A percentile compares a stretch with the other conserved stretches of the same genome.
Evolutionary conservation across 2,329 filamentous ascomycete genomes (phyloP).

Genomic region (Fusarium paranaense): DNA sequence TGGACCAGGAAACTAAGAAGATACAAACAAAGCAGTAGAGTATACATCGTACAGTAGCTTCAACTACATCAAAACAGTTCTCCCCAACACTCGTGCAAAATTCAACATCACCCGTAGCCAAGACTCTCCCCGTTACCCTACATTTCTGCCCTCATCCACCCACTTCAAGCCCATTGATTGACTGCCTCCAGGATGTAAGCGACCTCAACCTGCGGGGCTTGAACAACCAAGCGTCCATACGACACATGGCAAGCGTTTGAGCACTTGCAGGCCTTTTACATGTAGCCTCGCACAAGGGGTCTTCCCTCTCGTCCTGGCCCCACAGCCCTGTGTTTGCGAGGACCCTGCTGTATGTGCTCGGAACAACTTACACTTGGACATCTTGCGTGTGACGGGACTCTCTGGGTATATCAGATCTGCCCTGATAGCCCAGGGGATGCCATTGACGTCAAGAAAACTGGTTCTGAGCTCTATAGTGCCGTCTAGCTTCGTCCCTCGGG

Average conservation of each 20-base stretch:
- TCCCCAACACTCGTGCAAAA: neutral
- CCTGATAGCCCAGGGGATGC: constrained; percentile 16
- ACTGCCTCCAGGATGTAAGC: neutral
- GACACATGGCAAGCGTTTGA: constrained; percentile 30
- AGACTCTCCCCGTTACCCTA: neutral
- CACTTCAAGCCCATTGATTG: constrained; percentile 4
- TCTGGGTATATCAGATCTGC: constrained; percentile 6
- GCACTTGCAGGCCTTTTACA: constrained; percentile 22
- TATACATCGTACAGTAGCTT: neutral
- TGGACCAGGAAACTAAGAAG: neutral
- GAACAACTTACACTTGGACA: neutral
- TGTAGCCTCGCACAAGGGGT: constrained; percentile 32
- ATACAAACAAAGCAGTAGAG: neutral
- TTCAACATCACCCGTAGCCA: neutral
- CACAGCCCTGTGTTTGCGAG: constrained; percentile 21
- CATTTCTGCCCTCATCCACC: constrained; percentile 1
- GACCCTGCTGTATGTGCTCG: neutral
- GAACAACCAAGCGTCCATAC: constrained; percentile 27
- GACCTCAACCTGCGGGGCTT: constrained; percentile 18
- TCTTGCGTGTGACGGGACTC: neutral
- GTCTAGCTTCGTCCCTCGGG: neutral
- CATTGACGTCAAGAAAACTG: neutral
- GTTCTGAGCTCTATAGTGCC: neutral
- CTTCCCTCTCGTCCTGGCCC: constrained; percentile 1
- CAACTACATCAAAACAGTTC: neutral